phyloP scores from a whole-genome alignment of 2,329 filamentous ascomycete genomes.

The Talaromyces rugulosus region DNA sequence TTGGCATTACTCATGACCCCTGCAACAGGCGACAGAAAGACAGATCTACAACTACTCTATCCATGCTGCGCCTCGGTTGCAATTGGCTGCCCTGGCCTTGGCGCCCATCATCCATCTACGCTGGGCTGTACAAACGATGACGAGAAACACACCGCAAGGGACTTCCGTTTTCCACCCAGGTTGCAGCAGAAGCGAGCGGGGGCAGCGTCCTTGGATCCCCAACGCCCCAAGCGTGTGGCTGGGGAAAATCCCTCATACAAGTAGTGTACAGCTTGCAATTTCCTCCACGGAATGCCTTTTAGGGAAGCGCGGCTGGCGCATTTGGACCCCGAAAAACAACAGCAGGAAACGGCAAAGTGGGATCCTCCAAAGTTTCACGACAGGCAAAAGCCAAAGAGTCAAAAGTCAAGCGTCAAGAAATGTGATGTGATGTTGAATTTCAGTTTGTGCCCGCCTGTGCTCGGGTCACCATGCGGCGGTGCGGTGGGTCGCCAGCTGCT shows the following conservation, averaged over 20 bases:
- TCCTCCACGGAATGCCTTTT: neutral
- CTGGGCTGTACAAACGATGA: too few relatives aligned
- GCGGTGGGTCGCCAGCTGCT: neutral
- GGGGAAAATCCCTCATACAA: slow-evolving; percentile 17
- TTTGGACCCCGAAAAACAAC: neutral
- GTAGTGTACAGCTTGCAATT: neutral
- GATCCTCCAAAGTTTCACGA: neutral
- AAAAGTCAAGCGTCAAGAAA: too few relatives aligned
- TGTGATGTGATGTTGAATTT: slow-evolving; percentile 10
- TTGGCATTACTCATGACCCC: too few relatives aligned
- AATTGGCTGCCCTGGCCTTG: too few relatives aligned
- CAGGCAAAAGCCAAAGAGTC: too few relatives aligned
- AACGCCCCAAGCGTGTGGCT: slow-evolving; percentile 6
- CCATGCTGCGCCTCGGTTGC: too few relatives aligned
- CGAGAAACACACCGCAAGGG: neutral
- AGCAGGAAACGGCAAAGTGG: neutral
- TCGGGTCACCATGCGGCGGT: slow-evolving; percentile 14
- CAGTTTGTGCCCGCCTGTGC: slow-evolving; percentile 6
- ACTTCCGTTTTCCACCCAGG: neutral
- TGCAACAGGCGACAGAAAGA: too few relatives aligned
- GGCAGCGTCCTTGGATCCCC: neutral
- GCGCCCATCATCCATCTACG: too few relatives aligned
- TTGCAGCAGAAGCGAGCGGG: neutral
- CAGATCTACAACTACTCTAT: neutral
- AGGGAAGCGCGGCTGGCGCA: neutral